Evolutionary conservation across 1,284 basidiomycete genomes (phyloP).

Genomic region (Leccinum pachyderme): DNA sequence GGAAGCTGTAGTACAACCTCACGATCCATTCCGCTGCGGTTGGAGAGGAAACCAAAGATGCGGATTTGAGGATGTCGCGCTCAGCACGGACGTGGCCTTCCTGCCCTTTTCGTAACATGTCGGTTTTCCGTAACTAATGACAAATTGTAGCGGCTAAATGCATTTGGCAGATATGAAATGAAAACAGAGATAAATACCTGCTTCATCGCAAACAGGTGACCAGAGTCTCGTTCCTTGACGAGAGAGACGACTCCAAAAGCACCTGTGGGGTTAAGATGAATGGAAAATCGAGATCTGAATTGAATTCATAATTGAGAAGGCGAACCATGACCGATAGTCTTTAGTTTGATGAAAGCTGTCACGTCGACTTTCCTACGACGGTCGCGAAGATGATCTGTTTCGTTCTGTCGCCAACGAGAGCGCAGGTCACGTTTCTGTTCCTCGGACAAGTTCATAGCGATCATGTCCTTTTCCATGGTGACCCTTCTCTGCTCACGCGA

Average conservation of each 20-base stretch:
- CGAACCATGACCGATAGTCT: slow-evolving; percentile 93
- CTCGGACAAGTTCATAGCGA: slow-evolving; percentile 67
- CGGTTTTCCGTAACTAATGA: slow-evolving; percentile 82
- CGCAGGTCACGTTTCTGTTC: slow-evolving; percentile 72
- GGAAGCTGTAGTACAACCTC: slow-evolving; percentile 87
- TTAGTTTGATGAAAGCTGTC: slow-evolving; percentile 84
- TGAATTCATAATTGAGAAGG: slow-evolving; percentile 25
- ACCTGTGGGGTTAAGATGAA: slow-evolving; percentile 47
- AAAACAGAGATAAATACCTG: slow-evolving; percentile 54
- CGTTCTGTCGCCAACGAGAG: slow-evolving; percentile 79
- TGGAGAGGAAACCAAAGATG: slow-evolving; percentile 66
- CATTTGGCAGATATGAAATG: slow-evolving; percentile 30
- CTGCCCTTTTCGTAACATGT: slow-evolving; percentile 98
- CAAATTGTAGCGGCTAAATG: slow-evolving; percentile 24
- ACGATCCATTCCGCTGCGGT: slow-evolving; percentile 90
- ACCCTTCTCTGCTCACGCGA: slow-evolving; percentile 81
- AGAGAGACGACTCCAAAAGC: slow-evolving; percentile 97
- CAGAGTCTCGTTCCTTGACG: slow-evolving; percentile 78
- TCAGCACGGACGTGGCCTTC: slow-evolving; percentile 95
- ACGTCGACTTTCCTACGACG: slow-evolving; percentile 79
- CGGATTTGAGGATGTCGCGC: slow-evolving; percentile 83
- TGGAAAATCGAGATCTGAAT: slow-evolving; percentile 19
- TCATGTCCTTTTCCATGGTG: slow-evolving; percentile 88
- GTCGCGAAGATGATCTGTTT: slow-evolving; percentile 87
- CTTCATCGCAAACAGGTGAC: slow-evolving; percentile 93